Base-by-base conservation (phyloP, 192 early-diverging fungal genomes). In the Glomus cerebriforme region DNA sequence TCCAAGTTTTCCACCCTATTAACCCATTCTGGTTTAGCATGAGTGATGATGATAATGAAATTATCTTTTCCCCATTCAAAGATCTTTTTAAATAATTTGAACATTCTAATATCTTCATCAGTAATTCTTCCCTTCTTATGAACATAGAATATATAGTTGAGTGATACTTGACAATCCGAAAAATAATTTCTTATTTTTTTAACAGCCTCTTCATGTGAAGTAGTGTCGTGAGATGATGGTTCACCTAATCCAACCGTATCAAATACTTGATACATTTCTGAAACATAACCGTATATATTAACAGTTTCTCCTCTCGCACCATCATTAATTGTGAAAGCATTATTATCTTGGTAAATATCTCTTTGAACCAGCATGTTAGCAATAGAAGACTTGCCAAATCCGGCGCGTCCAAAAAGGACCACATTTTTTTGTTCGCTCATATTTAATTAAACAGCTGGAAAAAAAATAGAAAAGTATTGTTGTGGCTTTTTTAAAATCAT, bases 231-330 rank as follows among this genome's bases (percentile, higher is more conserved):
- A 4, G 9, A 13, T 2, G 49, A 31, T 60, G 71, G 10, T 43
- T 81, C 75, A 31, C 80, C 67, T 19, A 81, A 49, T 32, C 70
- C 81, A 17, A 78, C 49, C n/a, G 69, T 78, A 19, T 81, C 81
- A 26, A 49, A 74, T 13, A 72, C 71, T n/a, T 62, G 62, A 76
- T 60, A 81, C 8, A 22, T 34, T 6, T 72, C 63, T 34, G 62
- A 72, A 49, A 29, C 6, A 17, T 49, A 69, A 34, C 43, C 31
- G 7, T 35, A 7, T 27, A 71, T 59, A 13, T 79, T 35, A 62
- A 26, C 69, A 34, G 70, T 67, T 22, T 32, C 32, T 64, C 65
- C 67, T 10, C 47, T 22, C 9, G 76, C 81, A 34, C 63, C 58
- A 49, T 78, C 69, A 43, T 47, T 73, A 45, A 81, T 54, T n/a